Conservation (phyloP, 169 alveolate species). For the Cryptosporidium felis region DNA sequence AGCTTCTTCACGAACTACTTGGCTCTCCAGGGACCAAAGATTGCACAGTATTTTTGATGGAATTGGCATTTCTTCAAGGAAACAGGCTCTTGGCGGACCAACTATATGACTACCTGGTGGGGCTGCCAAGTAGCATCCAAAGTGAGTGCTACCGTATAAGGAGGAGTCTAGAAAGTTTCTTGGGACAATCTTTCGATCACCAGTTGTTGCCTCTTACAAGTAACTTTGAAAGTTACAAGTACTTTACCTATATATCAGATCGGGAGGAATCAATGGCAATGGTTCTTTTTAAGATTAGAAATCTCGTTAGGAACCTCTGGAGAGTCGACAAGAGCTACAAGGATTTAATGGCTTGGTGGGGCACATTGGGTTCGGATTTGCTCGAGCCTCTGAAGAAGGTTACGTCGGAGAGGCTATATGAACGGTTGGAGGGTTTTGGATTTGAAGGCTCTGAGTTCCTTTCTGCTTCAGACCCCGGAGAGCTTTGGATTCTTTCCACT, state of each 20-base stretch:
- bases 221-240: slow-evolving; percentile 25
- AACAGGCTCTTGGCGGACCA: slow-evolving; percentile 20
- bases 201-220: slow-evolving; percentile 24
- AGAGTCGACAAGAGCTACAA: background rate
- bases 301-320: slow-evolving; percentile 27
- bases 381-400: background rate
- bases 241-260: slow-evolving; percentile 10
- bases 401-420: background rate
- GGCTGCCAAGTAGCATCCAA: slow-evolving; percentile 19
- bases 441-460: background rate
- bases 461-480: background rate
- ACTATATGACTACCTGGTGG: slow-evolving; percentile 27
- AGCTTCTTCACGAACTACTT: slow-evolving; percentile 50
- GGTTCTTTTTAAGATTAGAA: slow-evolving; percentile 15
- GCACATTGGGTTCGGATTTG: background rate
- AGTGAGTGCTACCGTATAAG: slow-evolving; percentile 5
- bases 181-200: background rate
- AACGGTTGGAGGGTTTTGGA: slow-evolving; percentile 6
- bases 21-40: slow-evolving; percentile 61
- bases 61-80: slow-evolving; percentile 27
- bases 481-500: slow-evolving; percentile 33
- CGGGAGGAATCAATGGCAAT: slow-evolving; percentile 33
- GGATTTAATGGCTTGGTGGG: slow-evolving; percentile 40
- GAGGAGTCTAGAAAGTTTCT: background rate
- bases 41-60: slow-evolving; percentile 9